Base-by-base conservation (phyloP, 352 stramenopile genomes). In the Globisporangium solare region DNA sequence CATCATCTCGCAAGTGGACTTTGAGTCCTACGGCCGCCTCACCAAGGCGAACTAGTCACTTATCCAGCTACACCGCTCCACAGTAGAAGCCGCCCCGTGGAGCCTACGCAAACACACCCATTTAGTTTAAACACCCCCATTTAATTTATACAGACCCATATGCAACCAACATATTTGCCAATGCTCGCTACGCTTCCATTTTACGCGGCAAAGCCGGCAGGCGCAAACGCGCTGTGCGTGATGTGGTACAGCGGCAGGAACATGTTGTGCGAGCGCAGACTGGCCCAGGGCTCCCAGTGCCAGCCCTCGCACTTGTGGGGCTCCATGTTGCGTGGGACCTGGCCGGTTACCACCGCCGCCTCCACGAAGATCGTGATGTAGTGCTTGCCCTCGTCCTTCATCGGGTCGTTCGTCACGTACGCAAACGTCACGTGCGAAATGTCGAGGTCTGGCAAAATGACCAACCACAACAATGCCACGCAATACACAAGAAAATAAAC, bases 341-440 rank as follows among this genome's bases (percentile, higher is more conserved):
- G 79, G 32, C 62, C 60, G 24, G 69, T 56, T n/a, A 67, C 59
- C 39, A 94, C 75, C 3, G 54, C 54, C 3, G 82, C 80, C 48
- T 91, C 78, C 76, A 91, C 88, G 51, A 92, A 80, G 60, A 94
- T 88, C 43, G 84, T 94, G 53, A 92, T 89, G 69, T 92, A 94
- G 64, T 94, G 83, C 56, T 91, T 92, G 59, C 62, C 73, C 58
- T 92, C 78, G 54, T 88, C 70, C 58, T 87, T 68, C 81, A 92
- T 94, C 7, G 72, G 73, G 62, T 94, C 83, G 64, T 94, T 94
- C 11, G 83, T 94, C 48, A 88, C 79, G 47, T 83, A 86, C 17
- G 78, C 72, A 53, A 94, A 88, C 50, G 53, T 72, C 35, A 69
- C 63, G 40, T 61, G 60, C 13, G 69, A 65, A 41, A 94, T 51